A percentile compares a stretch with the other conserved stretches of the same genome.
Evolutionary conservation across 768 basidiomycete genomes (phyloP).

Genomic region (Pulveroboletus frians): DNA sequence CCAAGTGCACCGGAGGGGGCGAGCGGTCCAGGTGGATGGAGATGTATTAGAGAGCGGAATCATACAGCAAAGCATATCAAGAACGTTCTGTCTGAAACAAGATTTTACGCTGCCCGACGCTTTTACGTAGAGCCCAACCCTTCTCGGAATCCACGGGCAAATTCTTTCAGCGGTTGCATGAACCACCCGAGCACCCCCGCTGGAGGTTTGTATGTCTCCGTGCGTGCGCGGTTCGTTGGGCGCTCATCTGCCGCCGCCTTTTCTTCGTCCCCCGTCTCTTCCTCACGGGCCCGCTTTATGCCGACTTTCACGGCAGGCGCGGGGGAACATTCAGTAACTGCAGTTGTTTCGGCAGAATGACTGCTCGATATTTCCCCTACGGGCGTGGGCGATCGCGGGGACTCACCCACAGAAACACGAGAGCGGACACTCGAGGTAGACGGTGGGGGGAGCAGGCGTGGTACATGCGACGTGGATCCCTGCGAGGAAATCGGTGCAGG

Average conservation of each 20-base stretch:
- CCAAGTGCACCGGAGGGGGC: not conserved
- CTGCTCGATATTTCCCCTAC: constrained; percentile 18
- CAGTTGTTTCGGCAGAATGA: constrained; percentile 36
- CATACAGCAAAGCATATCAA: constrained; percentile 6
- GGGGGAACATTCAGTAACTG: constrained; percentile 26
- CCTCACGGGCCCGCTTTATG: constrained; percentile 48
- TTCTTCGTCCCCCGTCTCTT: constrained; percentile 30
- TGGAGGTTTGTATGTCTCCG: constrained; percentile 40
- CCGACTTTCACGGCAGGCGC: constrained; percentile 22
- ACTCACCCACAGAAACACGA: constrained; percentile 9
- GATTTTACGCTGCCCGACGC: not conserved
- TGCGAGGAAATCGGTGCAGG: constrained; percentile 21
- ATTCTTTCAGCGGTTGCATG: constrained; percentile 56
- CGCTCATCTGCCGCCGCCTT: constrained; percentile 37
- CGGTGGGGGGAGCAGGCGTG: constrained; percentile 13
- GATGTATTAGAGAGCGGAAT: constrained; percentile 3
- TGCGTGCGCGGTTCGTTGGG: constrained; percentile 49
- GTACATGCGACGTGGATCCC: constrained; percentile 9
- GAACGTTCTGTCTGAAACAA: constrained; percentile 1
- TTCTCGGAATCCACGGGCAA: constrained; percentile 65
- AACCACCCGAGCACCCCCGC: constrained; percentile 53
- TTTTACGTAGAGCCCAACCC: constrained; percentile 36
- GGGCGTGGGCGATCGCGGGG: constrained; percentile 13
- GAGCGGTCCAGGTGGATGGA: not conserved
- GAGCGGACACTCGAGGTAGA: constrained; percentile 18